Percentiles rank a stretch among this genome's conserved stretches.
These are phyloP conservation scores for Paraphoma sp. DNA, from an alignment of 2,329 filamentous ascomycete species.

Conservation along the genomic window DNA sequence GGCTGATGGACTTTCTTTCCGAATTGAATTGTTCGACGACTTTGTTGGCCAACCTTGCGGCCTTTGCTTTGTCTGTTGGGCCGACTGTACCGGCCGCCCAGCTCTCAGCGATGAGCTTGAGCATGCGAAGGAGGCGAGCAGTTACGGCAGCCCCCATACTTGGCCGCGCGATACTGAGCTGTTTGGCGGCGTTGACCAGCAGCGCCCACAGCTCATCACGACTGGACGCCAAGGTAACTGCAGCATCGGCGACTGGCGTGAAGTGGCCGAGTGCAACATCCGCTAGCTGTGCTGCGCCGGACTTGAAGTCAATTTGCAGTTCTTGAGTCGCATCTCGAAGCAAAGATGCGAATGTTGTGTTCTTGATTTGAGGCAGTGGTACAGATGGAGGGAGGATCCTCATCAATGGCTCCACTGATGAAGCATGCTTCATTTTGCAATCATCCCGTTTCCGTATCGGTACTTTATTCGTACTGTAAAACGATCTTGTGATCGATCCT, in stretches of 20 bases:
- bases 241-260: constrained; percentile 44
- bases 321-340: too few relatives aligned
- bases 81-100: too few relatives aligned
- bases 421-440: too few relatives aligned
- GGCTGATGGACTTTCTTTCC: background rate
- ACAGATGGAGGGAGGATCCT: too few relatives aligned
- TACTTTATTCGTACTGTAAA: too few relatives aligned
- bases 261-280: background rate
- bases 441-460: too few relatives aligned
- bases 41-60: background rate
- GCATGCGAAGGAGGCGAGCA: constrained; percentile 55
- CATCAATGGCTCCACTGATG: too few relatives aligned
- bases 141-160: constrained; percentile 64
- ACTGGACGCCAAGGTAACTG: constrained; percentile 16
- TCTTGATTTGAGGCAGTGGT: too few relatives aligned
- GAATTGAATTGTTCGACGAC: background rate
- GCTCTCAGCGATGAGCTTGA: constrained; percentile 35
- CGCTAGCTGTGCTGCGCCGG: background rate
- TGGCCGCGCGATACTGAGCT: constrained; percentile 59
- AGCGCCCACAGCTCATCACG: constrained; percentile 60
- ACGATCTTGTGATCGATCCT: too few relatives aligned
- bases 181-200: constrained; percentile 68
- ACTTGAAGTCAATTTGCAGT: background rate
- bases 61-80: too few relatives aligned
- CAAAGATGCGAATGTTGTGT: too few relatives aligned